Percentiles rank a stretch among this genome's conserved stretches.
phyloP scores from a whole-genome alignment of 2,329 filamentous ascomycete genomes.

The Apiospora kogelbergensis region DNA sequence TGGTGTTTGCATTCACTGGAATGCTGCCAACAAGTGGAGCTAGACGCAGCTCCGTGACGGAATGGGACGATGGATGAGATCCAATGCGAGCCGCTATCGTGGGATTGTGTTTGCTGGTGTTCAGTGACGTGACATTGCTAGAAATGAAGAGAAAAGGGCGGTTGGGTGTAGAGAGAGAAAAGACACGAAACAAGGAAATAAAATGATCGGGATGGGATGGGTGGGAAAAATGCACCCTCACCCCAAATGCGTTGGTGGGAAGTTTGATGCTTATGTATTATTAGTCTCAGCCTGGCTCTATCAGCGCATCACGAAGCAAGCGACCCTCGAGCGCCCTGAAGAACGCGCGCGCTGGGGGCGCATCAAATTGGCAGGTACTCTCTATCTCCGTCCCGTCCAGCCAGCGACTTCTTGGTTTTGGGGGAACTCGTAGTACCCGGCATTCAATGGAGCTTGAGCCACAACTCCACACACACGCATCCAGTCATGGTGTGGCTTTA shows the following conservation, averaged over 20 bases:
- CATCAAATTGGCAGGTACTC: not conserved
- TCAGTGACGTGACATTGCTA: not conserved
- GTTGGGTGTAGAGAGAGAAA: not conserved
- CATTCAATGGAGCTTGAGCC: not conserved
- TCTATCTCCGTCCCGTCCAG: too few species aligned
- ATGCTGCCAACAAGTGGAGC: not conserved
- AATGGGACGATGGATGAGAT: not conserved
- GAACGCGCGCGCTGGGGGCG: not conserved
- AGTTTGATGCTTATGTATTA: conserved; percentile 6
- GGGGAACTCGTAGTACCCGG: not conserved
- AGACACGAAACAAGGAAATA: conserved; percentile 3
- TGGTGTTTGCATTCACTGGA: conserved; percentile 3
- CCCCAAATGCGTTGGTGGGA: conserved; percentile 2
- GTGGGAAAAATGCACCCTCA: not conserved
- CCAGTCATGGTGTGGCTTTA: too few species aligned
- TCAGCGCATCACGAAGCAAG: conserved; percentile 2
- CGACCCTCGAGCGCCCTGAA: not conserved
- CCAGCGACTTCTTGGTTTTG: not conserved
- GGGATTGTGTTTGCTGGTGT: not conserved
- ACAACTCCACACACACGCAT: not conserved
- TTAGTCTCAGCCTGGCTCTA: conserved; percentile 3
- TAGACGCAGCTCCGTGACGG: not conserved
- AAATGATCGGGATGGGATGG: conserved; percentile 5
- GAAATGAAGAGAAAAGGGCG: not conserved
- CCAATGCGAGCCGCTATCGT: not conserved